Conservation (phyloP, 805 yeast species). For the Spencermartinsiella europaea region DNA sequence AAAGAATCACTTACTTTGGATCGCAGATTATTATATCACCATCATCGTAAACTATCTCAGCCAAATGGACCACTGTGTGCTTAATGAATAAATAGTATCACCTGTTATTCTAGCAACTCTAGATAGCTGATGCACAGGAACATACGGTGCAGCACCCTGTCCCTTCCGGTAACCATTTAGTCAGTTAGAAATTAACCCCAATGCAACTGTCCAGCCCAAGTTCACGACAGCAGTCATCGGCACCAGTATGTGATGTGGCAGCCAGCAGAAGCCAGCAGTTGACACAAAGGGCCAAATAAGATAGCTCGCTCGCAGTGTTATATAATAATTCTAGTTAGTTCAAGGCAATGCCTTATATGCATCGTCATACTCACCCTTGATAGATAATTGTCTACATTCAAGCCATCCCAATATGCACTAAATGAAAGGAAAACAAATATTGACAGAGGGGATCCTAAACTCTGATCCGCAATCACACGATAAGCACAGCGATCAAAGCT, state of each 20-base stretch:
- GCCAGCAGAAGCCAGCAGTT: constrained; percentile 17
- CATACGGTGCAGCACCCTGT: too few relatives aligned
- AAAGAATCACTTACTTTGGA: too few relatives aligned
- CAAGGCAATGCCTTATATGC: background rate
- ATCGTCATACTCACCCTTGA: constrained; percentile 17
- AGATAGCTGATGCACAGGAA: too few relatives aligned
- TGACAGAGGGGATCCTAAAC: constrained; percentile 31
- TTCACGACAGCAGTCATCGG: constrained; percentile 24
- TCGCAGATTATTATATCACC: too few relatives aligned
- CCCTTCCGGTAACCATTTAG: too few relatives aligned
- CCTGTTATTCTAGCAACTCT: too few relatives aligned
- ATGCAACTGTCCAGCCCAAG: constrained; percentile 22
- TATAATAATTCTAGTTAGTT: constrained; percentile 15
- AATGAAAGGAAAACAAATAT: constrained; percentile 29
- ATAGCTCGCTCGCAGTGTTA: constrained; percentile 19
- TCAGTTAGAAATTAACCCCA: constrained; percentile 14
- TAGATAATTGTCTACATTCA: constrained; percentile 28
- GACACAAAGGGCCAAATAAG: constrained; percentile 26
- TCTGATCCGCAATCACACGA: constrained; percentile 30
- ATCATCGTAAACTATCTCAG: too few relatives aligned
- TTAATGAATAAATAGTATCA: too few relatives aligned
- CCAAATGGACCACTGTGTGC: too few relatives aligned
- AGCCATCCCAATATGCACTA: constrained; percentile 35
- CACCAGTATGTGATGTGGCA: constrained; percentile 20
- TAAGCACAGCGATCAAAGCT: constrained; percentile 19